Conservation (phyloP, 1,139 yeast species). For the Blastobotrys apis region DNA sequence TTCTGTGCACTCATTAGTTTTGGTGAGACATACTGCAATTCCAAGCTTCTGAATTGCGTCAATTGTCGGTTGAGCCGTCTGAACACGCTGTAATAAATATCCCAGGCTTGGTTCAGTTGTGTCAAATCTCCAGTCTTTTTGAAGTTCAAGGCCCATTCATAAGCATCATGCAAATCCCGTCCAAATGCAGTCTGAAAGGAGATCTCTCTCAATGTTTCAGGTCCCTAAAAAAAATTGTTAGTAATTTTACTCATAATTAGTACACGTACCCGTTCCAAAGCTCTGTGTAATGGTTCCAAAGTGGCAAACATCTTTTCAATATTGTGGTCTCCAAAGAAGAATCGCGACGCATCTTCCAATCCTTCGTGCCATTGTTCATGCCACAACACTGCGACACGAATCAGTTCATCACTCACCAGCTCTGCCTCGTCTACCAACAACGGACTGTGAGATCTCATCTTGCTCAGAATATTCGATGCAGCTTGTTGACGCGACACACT, state of each 20-base stretch:
- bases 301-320: constrained; percentile 93
- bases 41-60: constrained; percentile 81
- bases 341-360: constrained; percentile 89
- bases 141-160: constrained; percentile 86
- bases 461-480: constrained; percentile 84
- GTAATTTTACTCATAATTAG: background rate
- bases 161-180: constrained; percentile 86
- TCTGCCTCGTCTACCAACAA: constrained; percentile 87
- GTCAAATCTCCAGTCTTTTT: constrained; percentile 81
- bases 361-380: constrained; percentile 99
- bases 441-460: constrained; percentile 86
- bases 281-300: constrained; percentile 80
- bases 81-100: constrained; percentile 88
- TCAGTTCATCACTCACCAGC: constrained; percentile 86
- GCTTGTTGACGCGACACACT: constrained; percentile 86
- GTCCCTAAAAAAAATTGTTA: constrained; percentile 48
- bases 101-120: constrained; percentile 96
- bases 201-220: constrained; percentile 91
- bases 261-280: constrained; percentile 50
- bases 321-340: constrained; percentile 91
- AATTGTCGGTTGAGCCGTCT: constrained; percentile 84
- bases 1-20: constrained; percentile 73
- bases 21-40: constrained; percentile 86
- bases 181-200: constrained; percentile 94
- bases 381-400: constrained; percentile 94